These are phyloP conservation scores for Helicocarpus griseus DNA, from an alignment of 2,329 filamentous ascomycete genomes.

Conservation along the genomic window DNA sequence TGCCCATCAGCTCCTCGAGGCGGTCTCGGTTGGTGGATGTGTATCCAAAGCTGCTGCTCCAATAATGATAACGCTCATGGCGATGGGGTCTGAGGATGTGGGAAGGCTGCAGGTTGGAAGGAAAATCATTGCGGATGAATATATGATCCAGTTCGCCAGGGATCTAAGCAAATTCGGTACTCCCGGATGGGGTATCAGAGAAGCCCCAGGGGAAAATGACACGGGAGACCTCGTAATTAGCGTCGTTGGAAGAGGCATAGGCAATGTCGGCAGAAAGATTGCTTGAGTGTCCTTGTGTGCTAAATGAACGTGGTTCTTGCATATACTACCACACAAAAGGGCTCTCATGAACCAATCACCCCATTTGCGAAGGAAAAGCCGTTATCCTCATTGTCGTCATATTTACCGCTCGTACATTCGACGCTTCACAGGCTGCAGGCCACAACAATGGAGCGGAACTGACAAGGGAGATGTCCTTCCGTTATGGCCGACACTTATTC, in stretches of 20 bases:
- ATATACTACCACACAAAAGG: neutral
- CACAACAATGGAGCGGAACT: no score
- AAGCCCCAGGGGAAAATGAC: conserved; percentile 56
- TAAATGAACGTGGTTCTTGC: neutral
- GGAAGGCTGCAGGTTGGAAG: conserved; percentile 73
- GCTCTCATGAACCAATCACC: no score
- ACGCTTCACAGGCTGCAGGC: no score
- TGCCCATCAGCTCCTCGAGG: conserved; percentile 80
- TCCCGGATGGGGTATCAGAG: conserved; percentile 80
- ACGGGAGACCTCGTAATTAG: conserved; percentile 69
- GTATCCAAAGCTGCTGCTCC: conserved; percentile 61
- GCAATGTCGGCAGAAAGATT: conserved; percentile 90
- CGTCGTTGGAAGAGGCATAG: conserved; percentile 85
- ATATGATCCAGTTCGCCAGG: conserved; percentile 67
- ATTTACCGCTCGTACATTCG: neutral
- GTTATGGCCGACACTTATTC: no score
- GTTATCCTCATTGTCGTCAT: neutral
- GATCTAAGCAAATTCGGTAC: conserved; percentile 84
- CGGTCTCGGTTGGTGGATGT: conserved; percentile 72
- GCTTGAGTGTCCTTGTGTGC: conserved; percentile 34
- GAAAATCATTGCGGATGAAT: conserved; percentile 72
- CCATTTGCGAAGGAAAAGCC: no score
- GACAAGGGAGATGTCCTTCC: no score
- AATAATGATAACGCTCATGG: conserved; percentile 81
- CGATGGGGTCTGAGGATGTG: conserved; percentile 95